phyloP scores from a whole-genome alignment of 352 stramenopile species.

The Phytophthora cactorum region DNA sequence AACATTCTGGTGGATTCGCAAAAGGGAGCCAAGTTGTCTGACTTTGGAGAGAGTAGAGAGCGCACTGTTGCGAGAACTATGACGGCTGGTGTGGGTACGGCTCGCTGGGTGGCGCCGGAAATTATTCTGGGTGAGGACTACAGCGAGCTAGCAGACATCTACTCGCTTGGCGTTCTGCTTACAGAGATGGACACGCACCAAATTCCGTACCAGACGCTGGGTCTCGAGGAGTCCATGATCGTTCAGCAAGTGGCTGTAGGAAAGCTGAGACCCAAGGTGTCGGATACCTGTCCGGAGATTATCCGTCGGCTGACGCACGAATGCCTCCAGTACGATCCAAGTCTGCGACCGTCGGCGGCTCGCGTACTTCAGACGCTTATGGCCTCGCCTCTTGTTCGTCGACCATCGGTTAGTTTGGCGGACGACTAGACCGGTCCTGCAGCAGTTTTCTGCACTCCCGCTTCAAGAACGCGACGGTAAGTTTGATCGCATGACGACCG shows the following conservation, averaged over 20 bases:
- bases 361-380: slow-evolving; percentile 78
- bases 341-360: slow-evolving; percentile 66
- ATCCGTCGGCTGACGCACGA: slow-evolving; percentile 80
- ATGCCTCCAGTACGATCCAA: slow-evolving; percentile 83
- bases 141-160: slow-evolving; percentile 76
- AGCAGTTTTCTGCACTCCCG: slow-evolving; percentile 13
- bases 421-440: slow-evolving; percentile 35
- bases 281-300: slow-evolving; percentile 76
- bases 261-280: slow-evolving; percentile 80
- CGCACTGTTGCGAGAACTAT: slow-evolving; percentile 79
- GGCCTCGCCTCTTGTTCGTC: slow-evolving; percentile 64
- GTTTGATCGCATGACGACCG: slow-evolving; percentile 9
- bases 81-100: slow-evolving; percentile 76
- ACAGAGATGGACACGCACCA: slow-evolving; percentile 76
- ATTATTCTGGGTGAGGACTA: slow-evolving; percentile 84
- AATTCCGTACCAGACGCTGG: slow-evolving; percentile 74
- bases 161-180: slow-evolving; percentile 74
- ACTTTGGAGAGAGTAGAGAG: slow-evolving; percentile 81
- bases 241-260: slow-evolving; percentile 81
- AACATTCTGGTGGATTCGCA: slow-evolving; percentile 89
- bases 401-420: slow-evolving; percentile 52
- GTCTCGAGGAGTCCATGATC: slow-evolving; percentile 80
- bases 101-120: slow-evolving; percentile 77
- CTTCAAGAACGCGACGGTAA: slow-evolving; percentile 32
- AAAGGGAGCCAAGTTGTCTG: slow-evolving; percentile 78